phyloP scores from a whole-genome alignment of 441 rosid genomes.

The Dalechampia spathulata region DNA sequence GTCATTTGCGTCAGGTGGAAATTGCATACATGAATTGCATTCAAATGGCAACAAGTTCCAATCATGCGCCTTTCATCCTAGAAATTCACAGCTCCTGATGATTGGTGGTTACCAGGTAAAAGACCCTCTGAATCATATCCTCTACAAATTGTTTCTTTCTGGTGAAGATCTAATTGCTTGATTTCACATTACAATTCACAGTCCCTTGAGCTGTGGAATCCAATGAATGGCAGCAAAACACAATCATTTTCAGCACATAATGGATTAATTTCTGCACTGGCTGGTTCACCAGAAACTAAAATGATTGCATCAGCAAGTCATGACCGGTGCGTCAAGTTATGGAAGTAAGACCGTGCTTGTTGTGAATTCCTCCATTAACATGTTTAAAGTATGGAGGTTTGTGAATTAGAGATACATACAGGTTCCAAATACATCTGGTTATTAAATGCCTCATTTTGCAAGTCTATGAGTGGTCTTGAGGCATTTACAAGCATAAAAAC shows the following conservation, averaged over 20 bases:
- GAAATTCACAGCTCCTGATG: slow-evolving; percentile 26
- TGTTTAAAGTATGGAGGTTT: not conserved
- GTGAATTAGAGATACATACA: no score
- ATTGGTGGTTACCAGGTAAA: slow-evolving; percentile 35
- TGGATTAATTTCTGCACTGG: slow-evolving; percentile 29
- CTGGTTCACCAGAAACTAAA: slow-evolving; percentile 22
- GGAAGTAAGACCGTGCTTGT: slow-evolving; percentile 22
- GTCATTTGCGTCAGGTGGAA: slow-evolving; percentile 26
- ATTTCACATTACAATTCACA: no score
- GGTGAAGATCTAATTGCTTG: no score
- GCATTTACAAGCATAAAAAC: no score
- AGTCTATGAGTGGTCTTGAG: no score
- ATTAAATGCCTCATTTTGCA: no score
- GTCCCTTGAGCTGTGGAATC: slow-evolving; percentile 47
- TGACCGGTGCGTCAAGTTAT: slow-evolving; percentile 34
- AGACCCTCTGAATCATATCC: no score
- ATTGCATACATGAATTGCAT: slow-evolving; percentile 25
- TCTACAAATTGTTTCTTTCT: no score
- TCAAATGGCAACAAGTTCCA: slow-evolving; percentile 31
- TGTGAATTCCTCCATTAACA: no score
- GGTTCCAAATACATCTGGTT: no score
- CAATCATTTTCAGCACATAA: slow-evolving; percentile 29
- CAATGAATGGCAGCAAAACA: slow-evolving; percentile 23
- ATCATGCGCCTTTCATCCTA: slow-evolving; percentile 40
- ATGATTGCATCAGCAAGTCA: slow-evolving; percentile 39